phyloP scores from a whole-genome alignment of 495 filamentous ascomycete genomes.

The Clohesyomyces aquaticus region DNA sequence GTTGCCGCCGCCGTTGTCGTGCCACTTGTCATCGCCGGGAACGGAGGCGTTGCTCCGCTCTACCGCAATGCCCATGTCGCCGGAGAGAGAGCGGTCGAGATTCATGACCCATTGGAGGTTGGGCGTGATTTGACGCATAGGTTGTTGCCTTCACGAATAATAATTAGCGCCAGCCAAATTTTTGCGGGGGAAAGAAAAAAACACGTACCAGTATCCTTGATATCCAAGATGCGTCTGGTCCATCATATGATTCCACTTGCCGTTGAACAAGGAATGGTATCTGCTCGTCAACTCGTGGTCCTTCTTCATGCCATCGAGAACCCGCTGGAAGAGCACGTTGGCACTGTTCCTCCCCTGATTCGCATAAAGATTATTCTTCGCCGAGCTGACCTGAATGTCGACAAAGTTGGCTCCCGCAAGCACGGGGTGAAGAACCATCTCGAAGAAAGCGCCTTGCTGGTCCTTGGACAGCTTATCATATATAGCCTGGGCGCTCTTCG shows the following conservation, averaged over 20 bases:
- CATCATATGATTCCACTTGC: constrained; percentile 77
- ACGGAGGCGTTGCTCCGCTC: constrained; percentile 67
- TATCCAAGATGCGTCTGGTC: constrained; percentile 62
- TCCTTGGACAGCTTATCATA: constrained; percentile 56
- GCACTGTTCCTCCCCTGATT: constrained; percentile 67
- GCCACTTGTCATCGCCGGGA: constrained; percentile 68
- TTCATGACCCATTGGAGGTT: constrained; percentile 62
- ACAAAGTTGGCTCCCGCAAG: constrained; percentile 64
- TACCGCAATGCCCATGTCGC: constrained; percentile 67
- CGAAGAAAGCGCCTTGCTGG: constrained; percentile 64
- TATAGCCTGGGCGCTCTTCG: constrained; percentile 57
- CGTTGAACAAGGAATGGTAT: constrained; percentile 66
- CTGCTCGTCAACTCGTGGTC: constrained; percentile 63
- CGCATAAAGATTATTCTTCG: constrained; percentile 65
- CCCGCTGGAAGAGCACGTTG: constrained; percentile 63
- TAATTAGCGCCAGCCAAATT: constrained; percentile 8
- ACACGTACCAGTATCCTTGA: constrained; percentile 48
- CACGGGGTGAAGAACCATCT: constrained; percentile 71
- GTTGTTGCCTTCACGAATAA: constrained; percentile 62
- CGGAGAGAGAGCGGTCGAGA: constrained; percentile 59
- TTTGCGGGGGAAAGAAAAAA: no score
- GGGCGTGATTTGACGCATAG: constrained; percentile 69
- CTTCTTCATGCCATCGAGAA: constrained; percentile 62
- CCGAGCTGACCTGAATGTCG: constrained; percentile 64
- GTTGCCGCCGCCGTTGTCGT: constrained; percentile 58